phyloP scores from a whole-genome alignment of 2,329 filamentous ascomycete genomes.

The Colletotrichum acutatum region DNA sequence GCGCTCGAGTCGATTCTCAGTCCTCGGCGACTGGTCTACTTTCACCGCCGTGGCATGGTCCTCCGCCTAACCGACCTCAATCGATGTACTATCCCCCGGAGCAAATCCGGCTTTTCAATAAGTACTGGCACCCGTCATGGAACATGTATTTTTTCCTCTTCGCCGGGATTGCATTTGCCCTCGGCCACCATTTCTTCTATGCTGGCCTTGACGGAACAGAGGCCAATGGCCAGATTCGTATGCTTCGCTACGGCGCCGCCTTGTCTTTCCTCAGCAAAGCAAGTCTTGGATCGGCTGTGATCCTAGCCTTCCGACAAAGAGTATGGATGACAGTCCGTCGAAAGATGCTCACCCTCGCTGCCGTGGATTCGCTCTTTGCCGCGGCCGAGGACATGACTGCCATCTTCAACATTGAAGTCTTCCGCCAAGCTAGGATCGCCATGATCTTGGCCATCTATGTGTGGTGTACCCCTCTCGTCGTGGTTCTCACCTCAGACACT shows the following conservation, averaged over 20 bases:
- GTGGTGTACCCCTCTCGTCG: slow-evolving; percentile 51
- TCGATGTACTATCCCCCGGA: slow-evolving; percentile 26
- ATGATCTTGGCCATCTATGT: slow-evolving; percentile 47
- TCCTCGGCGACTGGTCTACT: slow-evolving; percentile 20
- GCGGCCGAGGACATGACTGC: slow-evolving; percentile 46
- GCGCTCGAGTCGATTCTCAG: slow-evolving; percentile 29
- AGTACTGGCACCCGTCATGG: slow-evolving; percentile 49
- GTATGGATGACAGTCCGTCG: slow-evolving; percentile 39
- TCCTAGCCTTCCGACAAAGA: slow-evolving; percentile 41
- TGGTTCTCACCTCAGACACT: slow-evolving; percentile 52
- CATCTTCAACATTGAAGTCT: slow-evolving; percentile 44
- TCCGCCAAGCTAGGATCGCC: slow-evolving; percentile 45
- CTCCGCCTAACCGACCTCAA: slow-evolving; percentile 5
- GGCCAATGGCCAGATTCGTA: slow-evolving; percentile 46
- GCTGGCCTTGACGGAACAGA: slow-evolving; percentile 42
- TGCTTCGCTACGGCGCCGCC: slow-evolving; percentile 48
- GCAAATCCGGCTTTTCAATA: slow-evolving; percentile 16
- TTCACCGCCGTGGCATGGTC: slow-evolving; percentile 17
- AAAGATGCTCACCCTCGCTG: slow-evolving; percentile 37
- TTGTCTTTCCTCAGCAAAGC: slow-evolving; percentile 51
- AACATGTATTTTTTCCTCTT: slow-evolving; percentile 49
- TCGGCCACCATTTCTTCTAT: slow-evolving; percentile 51
- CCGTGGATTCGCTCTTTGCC: slow-evolving; percentile 45
- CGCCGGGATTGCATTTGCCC: slow-evolving; percentile 44
- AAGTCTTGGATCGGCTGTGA: slow-evolving; percentile 45